Conservation (phyloP, 371 early-diverging fungal species). For the Saksenaea vasiformis region DNA sequence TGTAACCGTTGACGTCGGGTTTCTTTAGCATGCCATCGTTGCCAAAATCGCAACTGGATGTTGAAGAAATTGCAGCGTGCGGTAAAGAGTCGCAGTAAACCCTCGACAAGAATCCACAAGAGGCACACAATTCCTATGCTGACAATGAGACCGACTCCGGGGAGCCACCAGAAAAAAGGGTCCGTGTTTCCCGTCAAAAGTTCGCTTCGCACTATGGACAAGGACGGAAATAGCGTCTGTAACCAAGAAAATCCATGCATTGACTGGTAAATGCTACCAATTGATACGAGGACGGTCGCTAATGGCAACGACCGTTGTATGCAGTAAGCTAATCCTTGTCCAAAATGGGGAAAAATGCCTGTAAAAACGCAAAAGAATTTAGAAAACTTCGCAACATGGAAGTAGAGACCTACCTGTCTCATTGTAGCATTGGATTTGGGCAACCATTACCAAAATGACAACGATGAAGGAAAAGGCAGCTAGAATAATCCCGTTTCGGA, state of each 20-base stretch:
- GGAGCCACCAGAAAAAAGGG: conserved; percentile 68
- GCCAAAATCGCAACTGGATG: background rate
- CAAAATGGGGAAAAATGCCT: conserved; percentile 53
- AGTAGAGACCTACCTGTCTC: conserved; percentile 34
- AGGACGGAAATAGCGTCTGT: conserved; percentile 9
- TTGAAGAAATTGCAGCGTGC: background rate
- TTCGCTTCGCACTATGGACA: conserved; percentile 37
- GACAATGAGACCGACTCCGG: conserved; percentile 50
- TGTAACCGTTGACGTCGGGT: conserved; percentile 44
- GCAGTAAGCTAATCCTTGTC: conserved; percentile 46
- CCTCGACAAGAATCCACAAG: conserved; percentile 48
- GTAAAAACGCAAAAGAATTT: background rate
- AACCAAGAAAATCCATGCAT: conserved; percentile 22
- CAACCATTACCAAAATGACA: conserved; percentile 58
- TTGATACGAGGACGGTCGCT: conserved; percentile 27
- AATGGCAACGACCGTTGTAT: conserved; percentile 38
- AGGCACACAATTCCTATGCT: conserved; percentile 54
- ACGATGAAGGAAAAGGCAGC: conserved; percentile 69
- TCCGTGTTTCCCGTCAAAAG: conserved; percentile 59
- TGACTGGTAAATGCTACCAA: conserved; percentile 35
- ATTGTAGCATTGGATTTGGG: conserved; percentile 69
- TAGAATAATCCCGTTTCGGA: conserved; percentile 73
- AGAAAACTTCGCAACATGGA: background rate
- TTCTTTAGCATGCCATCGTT: conserved; percentile 17
- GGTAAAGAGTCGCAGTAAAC: conserved; percentile 17